Conservation (phyloP, 805 yeast genomes). For the Nakazawaea wyomingensis region DNA sequence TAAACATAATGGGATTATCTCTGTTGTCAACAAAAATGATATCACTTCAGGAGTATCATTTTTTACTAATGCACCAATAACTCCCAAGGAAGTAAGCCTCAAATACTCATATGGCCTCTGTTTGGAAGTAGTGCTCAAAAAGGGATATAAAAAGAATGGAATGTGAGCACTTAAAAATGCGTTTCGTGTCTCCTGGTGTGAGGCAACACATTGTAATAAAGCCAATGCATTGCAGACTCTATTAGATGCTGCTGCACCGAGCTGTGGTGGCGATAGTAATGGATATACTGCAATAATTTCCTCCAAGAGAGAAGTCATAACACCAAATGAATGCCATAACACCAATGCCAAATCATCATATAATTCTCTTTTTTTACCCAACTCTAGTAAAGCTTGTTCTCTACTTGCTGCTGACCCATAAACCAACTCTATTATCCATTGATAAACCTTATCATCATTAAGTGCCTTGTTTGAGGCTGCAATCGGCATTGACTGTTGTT, state of each 20-base stretch:
- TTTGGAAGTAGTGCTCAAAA: conserved; percentile 84
- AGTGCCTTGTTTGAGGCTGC: conserved; percentile 34
- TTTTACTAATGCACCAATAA: conserved; percentile 93
- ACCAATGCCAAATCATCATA: conserved; percentile 91
- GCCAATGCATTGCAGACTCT: conserved; percentile 96
- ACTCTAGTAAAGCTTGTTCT: conserved; percentile 86
- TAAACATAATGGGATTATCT: conserved; percentile 89
- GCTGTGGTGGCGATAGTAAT: conserved; percentile 75
- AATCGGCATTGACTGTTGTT: conserved; percentile 6
- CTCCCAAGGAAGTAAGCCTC: conserved; percentile 90
- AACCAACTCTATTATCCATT: conserved; percentile 85
- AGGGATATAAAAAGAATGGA: conserved; percentile 90
- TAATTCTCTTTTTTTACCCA: conserved; percentile 92
- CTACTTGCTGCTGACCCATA: conserved; percentile 70
- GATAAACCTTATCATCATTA: conserved; percentile 78
- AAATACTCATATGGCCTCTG: conserved; percentile 92
- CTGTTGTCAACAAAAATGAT: conserved; percentile 87
- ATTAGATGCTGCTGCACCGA: conserved; percentile 82
- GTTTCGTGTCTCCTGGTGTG: conserved; percentile 85
- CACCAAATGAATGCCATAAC: conserved; percentile 94
- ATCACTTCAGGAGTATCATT: conserved; percentile 95
- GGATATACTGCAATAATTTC: conserved; percentile 92
- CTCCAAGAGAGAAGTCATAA: conserved; percentile 84
- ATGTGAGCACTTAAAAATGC: conserved; percentile 85
- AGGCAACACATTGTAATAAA: conserved; percentile 91